Base-by-base conservation (phyloP, 1,284 basidiomycete genomes). In the Cryptococcus amylolentus region DNA sequence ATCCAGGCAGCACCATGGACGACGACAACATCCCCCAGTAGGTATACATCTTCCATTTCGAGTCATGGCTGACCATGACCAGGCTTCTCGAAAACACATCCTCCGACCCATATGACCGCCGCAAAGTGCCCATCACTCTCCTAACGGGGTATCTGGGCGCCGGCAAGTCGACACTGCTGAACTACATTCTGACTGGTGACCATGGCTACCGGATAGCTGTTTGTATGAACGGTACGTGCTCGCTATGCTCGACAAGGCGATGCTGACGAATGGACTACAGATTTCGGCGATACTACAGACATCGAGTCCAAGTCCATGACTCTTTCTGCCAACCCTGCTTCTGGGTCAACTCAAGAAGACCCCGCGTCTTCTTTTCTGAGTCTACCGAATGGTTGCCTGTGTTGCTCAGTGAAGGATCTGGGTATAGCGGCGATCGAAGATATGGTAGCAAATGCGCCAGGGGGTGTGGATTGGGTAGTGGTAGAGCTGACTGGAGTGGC, bases 181-280 rank as follows among this genome's bases (percentile, higher is more conserved):
- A 81, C 66, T 86, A 91, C 39, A 94, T 96, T 60, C 79, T 97
- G 58, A 93, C 88, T 5, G 90, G 91, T 69, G 82, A 87, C 46
- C 93, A 96, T 81, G 92, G 93, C 1, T 91, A 92, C 70, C 84
- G 89, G 42, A 95, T 97, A 61, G 93, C 93, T 4, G 93, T 97
- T 26, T 95, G 96, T 67, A 93, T 97, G 91, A 97, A 96, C 70
- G 92, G 75, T 75, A 20, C 35, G 72, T 58, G 12, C 13, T n/a
- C n/a, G 40, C 26, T 43, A 42, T 42, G 38, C 46, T 52, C 13
- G 7, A 8, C 6, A 10, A n/a, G 41, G 7, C 20, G 2, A 42
- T 13, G 14, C 20, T 42, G 41, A 42, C 41, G 10, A 42, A 39
- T 23, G 38, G 31, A 35, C 23, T 18, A 18, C 49, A 77, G 77